Base-by-base conservation (phyloP, 2,329 filamentous ascomycete species). In the Raffaelea albimanens region DNA sequence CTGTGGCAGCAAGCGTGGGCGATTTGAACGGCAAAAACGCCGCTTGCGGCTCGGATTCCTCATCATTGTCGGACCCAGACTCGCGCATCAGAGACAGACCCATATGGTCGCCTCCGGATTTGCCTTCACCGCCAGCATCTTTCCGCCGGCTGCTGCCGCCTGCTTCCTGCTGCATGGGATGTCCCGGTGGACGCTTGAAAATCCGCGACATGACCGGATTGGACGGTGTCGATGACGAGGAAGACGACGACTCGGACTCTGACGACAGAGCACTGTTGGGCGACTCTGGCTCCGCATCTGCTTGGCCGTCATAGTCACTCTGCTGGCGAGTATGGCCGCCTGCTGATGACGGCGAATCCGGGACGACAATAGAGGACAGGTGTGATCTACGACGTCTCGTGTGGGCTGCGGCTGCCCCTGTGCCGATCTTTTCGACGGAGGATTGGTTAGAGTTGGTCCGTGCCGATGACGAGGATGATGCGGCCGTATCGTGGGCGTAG, bases 141-240 rank as follows among this genome's bases (percentile, higher is more conserved):
- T 29, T 29, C 25, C 25, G 31, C 40, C 39, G 33, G 18, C 34
- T 38, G 23, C 41, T 34, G 11, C 33, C 42, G 31, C 33, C 29
- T 5, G 46, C 31, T n/a, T 52, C 53, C 25, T 53, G 52, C 9
- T 49, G 51, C 49, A 50, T 43, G 70, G 66, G 49, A 18, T 72
- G 78, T 19, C 74, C 69, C 11, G 77, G 76, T 3, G 77, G 77
- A 2, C 77, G 72, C 20, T 75, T 73, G 56, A 80, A 79, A 52
- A 80, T 79, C 48, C 76, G 70, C 14, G 76, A 80, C 56, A 80
- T 72, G 3, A 72, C 76, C 0, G 74, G 73, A 52, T 69, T 70
- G 1, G 73, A 78, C 23, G 68, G 61, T 0, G 54, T 57, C 0
- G 61, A 61, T 0, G 63, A 63, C 0, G 62, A 61, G 1, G 59